A percentile compares a stretch with the other conserved stretches of the same genome.
Evolutionary conservation across 306 rosid species (phyloP).

Genomic region (Crotalaria pallida): DNA sequence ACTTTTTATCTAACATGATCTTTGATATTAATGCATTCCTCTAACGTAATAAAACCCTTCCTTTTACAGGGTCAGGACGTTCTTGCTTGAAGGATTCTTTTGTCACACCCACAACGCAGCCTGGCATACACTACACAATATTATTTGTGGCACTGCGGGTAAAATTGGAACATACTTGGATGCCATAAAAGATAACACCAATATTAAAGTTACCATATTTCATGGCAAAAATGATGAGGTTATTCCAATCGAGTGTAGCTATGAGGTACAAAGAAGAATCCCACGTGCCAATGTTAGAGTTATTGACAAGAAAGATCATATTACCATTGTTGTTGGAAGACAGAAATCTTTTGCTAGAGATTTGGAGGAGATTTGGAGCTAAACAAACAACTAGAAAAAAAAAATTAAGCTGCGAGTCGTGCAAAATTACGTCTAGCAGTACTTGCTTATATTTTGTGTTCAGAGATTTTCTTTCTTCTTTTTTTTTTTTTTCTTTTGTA

Average conservation of each 20-base stretch:
- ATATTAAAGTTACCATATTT: constrained; percentile 55
- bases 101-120: constrained; percentile 97
- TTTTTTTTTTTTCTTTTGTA: neutral
- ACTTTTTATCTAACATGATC: neutral
- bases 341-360: constrained; percentile 72
- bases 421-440: constrained; percentile 14
- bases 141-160: constrained; percentile 71
- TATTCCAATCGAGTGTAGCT: constrained; percentile 76
- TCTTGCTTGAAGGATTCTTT: constrained; percentile 85
- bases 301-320: constrained; percentile 76
- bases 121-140: constrained; percentile 96
- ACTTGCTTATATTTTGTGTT: constrained; percentile 1
- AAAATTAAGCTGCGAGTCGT: neutral
- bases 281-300: constrained; percentile 66
- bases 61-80: constrained; percentile 55
- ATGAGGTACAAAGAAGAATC: constrained; percentile 44
- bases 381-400: constrained; percentile 21
- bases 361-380: constrained; percentile 74
- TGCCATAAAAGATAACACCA: constrained; percentile 38
- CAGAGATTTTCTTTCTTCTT: neutral
- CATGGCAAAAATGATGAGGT: constrained; percentile 81
- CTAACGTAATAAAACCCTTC: too few relatives aligned
- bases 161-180: constrained; percentile 66
- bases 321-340: constrained; percentile 84
- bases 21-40: neutral